These are phyloP conservation scores for Monosporozyma aquatica DNA, from an alignment of 805 yeast genomes.

Conservation along the genomic window DNA sequence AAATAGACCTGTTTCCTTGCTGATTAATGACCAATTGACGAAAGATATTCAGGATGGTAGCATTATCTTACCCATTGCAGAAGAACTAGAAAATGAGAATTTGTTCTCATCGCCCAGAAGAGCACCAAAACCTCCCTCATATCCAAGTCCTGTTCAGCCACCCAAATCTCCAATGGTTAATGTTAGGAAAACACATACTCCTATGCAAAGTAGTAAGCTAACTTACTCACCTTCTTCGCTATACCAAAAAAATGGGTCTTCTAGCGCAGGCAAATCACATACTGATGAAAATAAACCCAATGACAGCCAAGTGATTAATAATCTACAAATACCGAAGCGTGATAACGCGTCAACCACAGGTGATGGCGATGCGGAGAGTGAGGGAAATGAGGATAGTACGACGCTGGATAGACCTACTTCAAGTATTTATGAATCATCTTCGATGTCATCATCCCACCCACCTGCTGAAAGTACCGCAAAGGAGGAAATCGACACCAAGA, in stretches of 20 bases:
- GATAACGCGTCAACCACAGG: neutral
- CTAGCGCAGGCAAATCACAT: neutral
- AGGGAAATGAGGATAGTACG: neutral
- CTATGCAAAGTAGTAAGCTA: slow-evolving; percentile 4
- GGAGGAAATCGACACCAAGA: slow-evolving; percentile 2
- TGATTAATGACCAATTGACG: slow-evolving; percentile 9
- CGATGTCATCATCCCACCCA: slow-evolving; percentile 3
- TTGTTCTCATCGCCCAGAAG: slow-evolving; percentile 58
- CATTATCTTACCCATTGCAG: slow-evolving; percentile 3
- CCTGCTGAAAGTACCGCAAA: neutral
- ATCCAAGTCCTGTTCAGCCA: slow-evolving; percentile 36
- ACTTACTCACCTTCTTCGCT: slow-evolving; percentile 22
- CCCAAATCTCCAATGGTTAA: slow-evolving; percentile 25
- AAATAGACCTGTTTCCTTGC: slow-evolving; percentile 13
- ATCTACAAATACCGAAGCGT: neutral
- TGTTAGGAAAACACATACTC: neutral
- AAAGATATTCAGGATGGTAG: slow-evolving; percentile 5
- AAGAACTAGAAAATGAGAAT: slow-evolving; percentile 12
- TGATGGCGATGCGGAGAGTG: slow-evolving; percentile 1
- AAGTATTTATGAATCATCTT: slow-evolving; percentile 28
- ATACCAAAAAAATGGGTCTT: slow-evolving; percentile 12
- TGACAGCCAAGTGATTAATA: neutral
- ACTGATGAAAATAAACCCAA: neutral
- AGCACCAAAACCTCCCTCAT: slow-evolving; percentile 61
- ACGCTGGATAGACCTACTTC: slow-evolving; percentile 34